These are phyloP conservation scores for Rhypophila decipiens DNA, from an alignment of 495 filamentous ascomycete species.

Conservation along the genomic window DNA sequence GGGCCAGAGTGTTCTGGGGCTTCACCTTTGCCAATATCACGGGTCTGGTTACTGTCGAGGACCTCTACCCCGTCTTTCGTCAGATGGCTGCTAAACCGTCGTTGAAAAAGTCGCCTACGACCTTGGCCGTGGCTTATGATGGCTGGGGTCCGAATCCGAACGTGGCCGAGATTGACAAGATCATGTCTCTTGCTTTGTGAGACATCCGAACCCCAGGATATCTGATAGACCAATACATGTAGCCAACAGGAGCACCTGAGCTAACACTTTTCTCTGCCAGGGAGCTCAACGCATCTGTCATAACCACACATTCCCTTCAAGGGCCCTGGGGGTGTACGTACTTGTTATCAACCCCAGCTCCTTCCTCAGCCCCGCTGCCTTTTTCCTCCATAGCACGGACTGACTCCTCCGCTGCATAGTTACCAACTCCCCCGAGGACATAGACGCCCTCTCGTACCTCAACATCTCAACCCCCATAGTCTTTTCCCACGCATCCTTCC, in stretches of 20 bases:
- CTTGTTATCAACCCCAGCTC: too few relatives aligned
- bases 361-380: background rate
- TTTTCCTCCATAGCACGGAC: background rate
- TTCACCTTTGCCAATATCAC: slow-evolving; percentile 19
- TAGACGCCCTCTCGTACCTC: slow-evolving; percentile 24
- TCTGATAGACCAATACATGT: too few relatives aligned
- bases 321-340: slow-evolving; percentile 30
- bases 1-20: slow-evolving; percentile 35
- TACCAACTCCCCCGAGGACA: slow-evolving; percentile 24
- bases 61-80: slow-evolving; percentile 26
- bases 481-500: slow-evolving; percentile 32
- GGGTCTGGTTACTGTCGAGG: slow-evolving; percentile 11
- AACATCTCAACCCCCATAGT: slow-evolving; percentile 32
- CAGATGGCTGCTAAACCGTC: slow-evolving; percentile 13
- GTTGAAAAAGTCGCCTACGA: slow-evolving; percentile 12
- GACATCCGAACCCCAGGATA: background rate
- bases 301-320: slow-evolving; percentile 29
- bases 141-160: slow-evolving; percentile 16
- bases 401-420: slow-evolving; percentile 4
- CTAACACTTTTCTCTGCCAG: background rate
- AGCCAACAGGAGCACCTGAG: too few relatives aligned
- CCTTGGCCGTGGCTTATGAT: slow-evolving; percentile 35
- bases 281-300: slow-evolving; percentile 22
- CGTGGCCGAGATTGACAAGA: slow-evolving; percentile 17
- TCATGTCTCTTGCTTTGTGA: slow-evolving; percentile 17